A percentile compares a stretch with the other conserved stretches of the same genome.
Conservation (phyloP, 495 filamentous ascomycete species). For the Aspergillus conjunctus region DNA sequence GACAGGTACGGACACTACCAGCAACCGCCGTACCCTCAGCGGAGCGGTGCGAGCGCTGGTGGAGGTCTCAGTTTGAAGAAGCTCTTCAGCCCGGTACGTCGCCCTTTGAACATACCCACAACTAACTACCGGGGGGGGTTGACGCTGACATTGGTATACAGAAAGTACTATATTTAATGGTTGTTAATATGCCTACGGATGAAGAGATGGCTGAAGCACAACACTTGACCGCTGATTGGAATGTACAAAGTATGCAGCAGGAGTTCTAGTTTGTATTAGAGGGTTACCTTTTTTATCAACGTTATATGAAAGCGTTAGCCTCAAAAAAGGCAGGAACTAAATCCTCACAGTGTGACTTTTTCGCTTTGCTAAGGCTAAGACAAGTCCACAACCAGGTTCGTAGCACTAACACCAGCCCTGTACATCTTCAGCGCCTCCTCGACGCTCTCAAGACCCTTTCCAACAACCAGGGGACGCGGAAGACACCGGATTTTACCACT, state of each 20-base stretch:
- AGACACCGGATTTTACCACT: conserved; percentile 11
- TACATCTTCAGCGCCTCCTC: conserved; percentile 3
- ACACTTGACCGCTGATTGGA: conserved; percentile 7
- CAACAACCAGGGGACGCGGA: conserved; percentile 10
- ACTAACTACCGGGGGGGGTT: background rate
- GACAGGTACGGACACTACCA: background rate
- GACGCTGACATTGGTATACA: conserved; percentile 15
- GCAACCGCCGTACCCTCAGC: conserved; percentile 1
- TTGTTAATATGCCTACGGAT: conserved; percentile 45
- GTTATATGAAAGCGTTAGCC: background rate
- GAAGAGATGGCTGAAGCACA: conserved; percentile 33
- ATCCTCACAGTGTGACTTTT: too few relatives aligned
- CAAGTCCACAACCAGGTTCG: conserved; percentile 18
- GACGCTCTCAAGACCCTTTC: conserved; percentile 12
- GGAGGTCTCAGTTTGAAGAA: conserved; percentile 19
- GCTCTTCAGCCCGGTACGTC: conserved; percentile 28
- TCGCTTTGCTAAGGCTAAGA: too few relatives aligned
- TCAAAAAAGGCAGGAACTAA: too few relatives aligned
- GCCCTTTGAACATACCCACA: background rate
- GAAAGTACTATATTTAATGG: conserved; percentile 47
- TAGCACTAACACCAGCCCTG: conserved; percentile 16
- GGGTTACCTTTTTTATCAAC: background rate
- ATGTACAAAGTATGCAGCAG: conserved; percentile 1
- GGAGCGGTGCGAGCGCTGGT: too few relatives aligned
- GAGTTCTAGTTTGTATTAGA: background rate